phyloP scores from a whole-genome alignment of 495 filamentous ascomycete species.

The Neurospora terricola region DNA sequence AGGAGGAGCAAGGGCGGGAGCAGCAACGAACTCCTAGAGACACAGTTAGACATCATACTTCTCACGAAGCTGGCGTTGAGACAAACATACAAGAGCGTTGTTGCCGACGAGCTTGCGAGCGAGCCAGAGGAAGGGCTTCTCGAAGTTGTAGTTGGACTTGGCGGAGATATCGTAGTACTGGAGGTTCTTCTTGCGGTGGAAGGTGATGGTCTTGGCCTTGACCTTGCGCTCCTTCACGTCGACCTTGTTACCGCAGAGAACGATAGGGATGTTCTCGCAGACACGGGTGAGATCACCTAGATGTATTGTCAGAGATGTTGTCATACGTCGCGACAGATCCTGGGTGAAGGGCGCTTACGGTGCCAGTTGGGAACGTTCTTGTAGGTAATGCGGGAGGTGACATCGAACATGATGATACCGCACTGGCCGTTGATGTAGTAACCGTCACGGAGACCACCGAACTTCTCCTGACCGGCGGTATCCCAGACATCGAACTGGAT shows the following conservation, averaged over 20 bases:
- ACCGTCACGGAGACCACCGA: slow-evolving; percentile 97
- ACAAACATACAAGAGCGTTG: slow-evolving; percentile 61
- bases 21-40: slow-evolving; percentile 88
- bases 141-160: slow-evolving; percentile 99
- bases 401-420: slow-evolving; percentile 99
- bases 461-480: slow-evolving; percentile 99
- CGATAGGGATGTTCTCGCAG: slow-evolving; percentile 99
- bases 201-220: slow-evolving; percentile 99
- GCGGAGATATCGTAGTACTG: slow-evolving; percentile 99
- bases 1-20: slow-evolving; percentile 85
- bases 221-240: slow-evolving; percentile 99
- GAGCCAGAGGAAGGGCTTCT: slow-evolving; percentile 99
- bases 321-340: not conserved
- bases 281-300: slow-evolving; percentile 98
- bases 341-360: slow-evolving; percentile 53
- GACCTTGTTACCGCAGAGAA: slow-evolving; percentile 98
- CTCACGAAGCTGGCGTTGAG: not conserved
- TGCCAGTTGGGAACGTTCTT: slow-evolving; percentile 99
- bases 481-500: slow-evolving; percentile 99
- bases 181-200: slow-evolving; percentile 99
- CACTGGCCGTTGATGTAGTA: slow-evolving; percentile 99
- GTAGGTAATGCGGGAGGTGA: slow-evolving; percentile 99
- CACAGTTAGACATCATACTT: slow-evolving; percentile 3
- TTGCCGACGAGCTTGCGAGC: slow-evolving; percentile 98
- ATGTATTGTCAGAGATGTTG: slow-evolving; percentile 9